A percentile compares a stretch with the other conserved stretches of the same genome.
Conservation (phyloP, 768 basidiomycete species). For the Hysterangium stoloniferum region DNA sequence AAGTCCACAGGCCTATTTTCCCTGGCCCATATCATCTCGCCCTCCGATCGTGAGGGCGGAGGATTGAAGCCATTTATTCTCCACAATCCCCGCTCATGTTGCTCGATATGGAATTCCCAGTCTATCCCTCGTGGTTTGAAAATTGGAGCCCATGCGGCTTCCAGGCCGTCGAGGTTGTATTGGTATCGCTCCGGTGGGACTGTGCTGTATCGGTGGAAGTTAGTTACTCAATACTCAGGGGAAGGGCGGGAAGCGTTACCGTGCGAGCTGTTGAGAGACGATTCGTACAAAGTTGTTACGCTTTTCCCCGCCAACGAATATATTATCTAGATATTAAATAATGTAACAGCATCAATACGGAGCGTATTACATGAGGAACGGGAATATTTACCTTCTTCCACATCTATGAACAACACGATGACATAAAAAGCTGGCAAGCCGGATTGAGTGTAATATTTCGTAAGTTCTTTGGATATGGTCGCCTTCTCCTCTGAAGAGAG, state of each 20-base stretch:
- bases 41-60: background rate
- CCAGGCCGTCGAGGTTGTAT: background rate
- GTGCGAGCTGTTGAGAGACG: conserved; percentile 18
- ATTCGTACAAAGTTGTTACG: conserved; percentile 17
- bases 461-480: conserved; percentile 17
- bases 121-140: conserved; percentile 5
- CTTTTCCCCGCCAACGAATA: conserved; percentile 19
- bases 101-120: conserved; percentile 9
- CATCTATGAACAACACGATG: conserved; percentile 21
- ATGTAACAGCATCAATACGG: background rate
- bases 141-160: background rate
- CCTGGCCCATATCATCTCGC: background rate
- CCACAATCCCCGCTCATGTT: conserved; percentile 9
- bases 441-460: conserved; percentile 12
- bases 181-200: background rate
- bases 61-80: conserved; percentile 1
- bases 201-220: background rate
- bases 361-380: background rate
- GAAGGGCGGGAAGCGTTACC: conserved; percentile 5
- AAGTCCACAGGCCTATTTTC: no score
- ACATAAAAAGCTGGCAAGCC: conserved; percentile 20
- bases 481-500: conserved; percentile 20
- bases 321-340: conserved; percentile 6
- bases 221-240: background rate
- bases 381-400: conserved; percentile 9